Percentiles rank a stretch among this genome's conserved stretches.
These are phyloP conservation scores for Apiotrichum laibachii DNA, from an alignment of 1,284 basidiomycete species.

Conservation along the genomic window DNA sequence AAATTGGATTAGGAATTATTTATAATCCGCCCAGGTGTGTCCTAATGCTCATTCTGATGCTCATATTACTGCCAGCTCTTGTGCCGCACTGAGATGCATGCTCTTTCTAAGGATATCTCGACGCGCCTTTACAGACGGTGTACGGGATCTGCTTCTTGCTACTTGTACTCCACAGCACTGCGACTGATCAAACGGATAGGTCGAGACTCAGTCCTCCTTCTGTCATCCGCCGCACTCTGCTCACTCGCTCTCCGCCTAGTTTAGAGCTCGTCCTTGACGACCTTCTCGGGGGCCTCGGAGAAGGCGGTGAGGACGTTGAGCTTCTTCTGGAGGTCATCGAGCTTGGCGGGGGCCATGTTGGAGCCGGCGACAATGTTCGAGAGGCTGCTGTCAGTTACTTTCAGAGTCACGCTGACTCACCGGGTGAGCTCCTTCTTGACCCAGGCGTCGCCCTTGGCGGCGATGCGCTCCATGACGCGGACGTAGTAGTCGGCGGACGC, in stretches of 20 bases:
- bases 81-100: too few relatives aligned
- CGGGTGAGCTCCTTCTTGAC: slow-evolving; percentile 81
- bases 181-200: too few relatives aligned
- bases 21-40: too few relatives aligned
- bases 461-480: slow-evolving; percentile 85
- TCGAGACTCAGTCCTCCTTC: too few relatives aligned
- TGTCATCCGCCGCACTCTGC: too few relatives aligned
- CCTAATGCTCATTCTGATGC: too few relatives aligned
- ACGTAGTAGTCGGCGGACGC: slow-evolving; percentile 74
- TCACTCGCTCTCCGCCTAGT: not conserved
- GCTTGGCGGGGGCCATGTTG: slow-evolving; percentile 67
- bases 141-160: too few relatives aligned
- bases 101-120: too few relatives aligned
- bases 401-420: slow-evolving; percentile 53
- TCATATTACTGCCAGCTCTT: too few relatives aligned
- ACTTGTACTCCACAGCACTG: too few relatives aligned
- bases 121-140: too few relatives aligned
- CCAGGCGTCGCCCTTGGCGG: slow-evolving; percentile 70
- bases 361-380: slow-evolving; percentile 46
- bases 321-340: slow-evolving; percentile 93
- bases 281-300: slow-evolving; percentile 46
- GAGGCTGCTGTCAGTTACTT: slow-evolving; percentile 30
- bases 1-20: too few relatives aligned
- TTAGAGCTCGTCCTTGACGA: slow-evolving; percentile 28
- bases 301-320: slow-evolving; percentile 81